Conservation (phyloP, 2,329 filamentous ascomycete species). For the Hypoxylon sp. region DNA sequence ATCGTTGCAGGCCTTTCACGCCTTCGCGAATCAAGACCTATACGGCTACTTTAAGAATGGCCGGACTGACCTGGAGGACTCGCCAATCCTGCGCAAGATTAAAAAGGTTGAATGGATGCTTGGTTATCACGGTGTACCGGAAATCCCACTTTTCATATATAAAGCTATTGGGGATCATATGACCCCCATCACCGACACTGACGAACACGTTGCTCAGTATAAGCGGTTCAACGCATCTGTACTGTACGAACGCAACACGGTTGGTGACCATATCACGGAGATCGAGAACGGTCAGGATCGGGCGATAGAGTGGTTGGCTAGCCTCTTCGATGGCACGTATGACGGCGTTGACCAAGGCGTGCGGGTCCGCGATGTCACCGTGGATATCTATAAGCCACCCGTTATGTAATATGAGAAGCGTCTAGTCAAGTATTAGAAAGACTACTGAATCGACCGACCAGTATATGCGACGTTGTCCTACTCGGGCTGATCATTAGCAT, state of each 20-base stretch:
- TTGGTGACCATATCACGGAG: conserved; percentile 59
- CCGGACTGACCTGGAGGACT: conserved; percentile 41
- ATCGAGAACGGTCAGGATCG: conserved; percentile 37
- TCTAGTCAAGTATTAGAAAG: neutral
- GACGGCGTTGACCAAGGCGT: conserved; percentile 12
- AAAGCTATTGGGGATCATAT: conserved; percentile 65
- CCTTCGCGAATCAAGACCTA: conserved; percentile 52
- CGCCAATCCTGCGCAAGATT: conserved; percentile 48
- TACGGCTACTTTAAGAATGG: conserved; percentile 23
- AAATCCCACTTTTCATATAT: conserved; percentile 66
- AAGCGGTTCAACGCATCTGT: conserved; percentile 41
- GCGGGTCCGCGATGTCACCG: conserved; percentile 36
- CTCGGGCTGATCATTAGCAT: no score
- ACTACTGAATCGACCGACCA: neutral
- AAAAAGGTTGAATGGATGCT: conserved; percentile 51
- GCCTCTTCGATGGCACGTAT: conserved; percentile 41
- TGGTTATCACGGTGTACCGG: conserved; percentile 58
- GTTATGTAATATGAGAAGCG: neutral
- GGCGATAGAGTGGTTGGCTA: conserved; percentile 39
- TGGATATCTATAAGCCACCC: conserved; percentile 27
- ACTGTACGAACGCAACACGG: conserved; percentile 55
- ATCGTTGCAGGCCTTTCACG: conserved; percentile 43
- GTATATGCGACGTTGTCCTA: neutral
- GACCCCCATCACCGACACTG: conserved; percentile 60
- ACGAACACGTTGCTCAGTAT: conserved; percentile 62